These are phyloP conservation scores for Huntiella decipiens DNA, from an alignment of 2,329 filamentous ascomycete species.

Conservation along the genomic window DNA sequence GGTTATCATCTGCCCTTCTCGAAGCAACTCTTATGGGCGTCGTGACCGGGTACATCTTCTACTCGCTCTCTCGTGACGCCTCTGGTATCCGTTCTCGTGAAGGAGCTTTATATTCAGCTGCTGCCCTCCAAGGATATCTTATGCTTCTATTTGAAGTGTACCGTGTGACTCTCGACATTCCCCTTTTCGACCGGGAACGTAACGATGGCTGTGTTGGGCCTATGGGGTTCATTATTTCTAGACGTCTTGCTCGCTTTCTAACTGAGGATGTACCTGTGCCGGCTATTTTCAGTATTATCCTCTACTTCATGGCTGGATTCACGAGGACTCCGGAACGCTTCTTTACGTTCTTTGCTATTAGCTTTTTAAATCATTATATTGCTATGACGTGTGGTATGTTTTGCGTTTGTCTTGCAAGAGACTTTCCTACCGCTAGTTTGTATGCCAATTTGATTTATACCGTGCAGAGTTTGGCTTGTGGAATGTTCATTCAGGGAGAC, in stretches of 20 bases:
- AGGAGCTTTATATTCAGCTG: slow-evolving; percentile 52
- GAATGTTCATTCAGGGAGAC: slow-evolving; percentile 56
- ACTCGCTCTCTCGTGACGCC: slow-evolving; percentile 42
- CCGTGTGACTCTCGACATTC: slow-evolving; percentile 54
- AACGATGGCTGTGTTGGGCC: slow-evolving; percentile 54
- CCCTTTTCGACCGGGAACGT: slow-evolving; percentile 56
- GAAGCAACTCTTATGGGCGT: slow-evolving; percentile 54
- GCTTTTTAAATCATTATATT: slow-evolving; percentile 53
- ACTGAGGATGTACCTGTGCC: slow-evolving; percentile 59
- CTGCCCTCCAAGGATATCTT: slow-evolving; percentile 56
- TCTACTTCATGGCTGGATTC: slow-evolving; percentile 65
- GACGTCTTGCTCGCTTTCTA: slow-evolving; percentile 46
- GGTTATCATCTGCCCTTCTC: slow-evolving; percentile 49
- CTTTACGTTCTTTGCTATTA: slow-evolving; percentile 51
- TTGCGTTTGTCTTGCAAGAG: slow-evolving; percentile 44
- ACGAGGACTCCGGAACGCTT: slow-evolving; percentile 43
- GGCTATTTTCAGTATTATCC: slow-evolving; percentile 48
- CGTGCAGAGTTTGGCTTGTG: slow-evolving; percentile 54
- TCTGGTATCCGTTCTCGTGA: slow-evolving; percentile 56
- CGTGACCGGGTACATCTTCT: slow-evolving; percentile 56
- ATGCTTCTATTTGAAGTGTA: slow-evolving; percentile 61
- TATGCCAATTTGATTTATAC: slow-evolving; percentile 58
- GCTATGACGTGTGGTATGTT: slow-evolving; percentile 52
- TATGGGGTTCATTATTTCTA: slow-evolving; percentile 49
- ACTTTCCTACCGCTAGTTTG: slow-evolving; percentile 52